These are phyloP conservation scores for Neurospora sp. DNA, from an alignment of 495 filamentous ascomycete species.

Conservation along the genomic window DNA sequence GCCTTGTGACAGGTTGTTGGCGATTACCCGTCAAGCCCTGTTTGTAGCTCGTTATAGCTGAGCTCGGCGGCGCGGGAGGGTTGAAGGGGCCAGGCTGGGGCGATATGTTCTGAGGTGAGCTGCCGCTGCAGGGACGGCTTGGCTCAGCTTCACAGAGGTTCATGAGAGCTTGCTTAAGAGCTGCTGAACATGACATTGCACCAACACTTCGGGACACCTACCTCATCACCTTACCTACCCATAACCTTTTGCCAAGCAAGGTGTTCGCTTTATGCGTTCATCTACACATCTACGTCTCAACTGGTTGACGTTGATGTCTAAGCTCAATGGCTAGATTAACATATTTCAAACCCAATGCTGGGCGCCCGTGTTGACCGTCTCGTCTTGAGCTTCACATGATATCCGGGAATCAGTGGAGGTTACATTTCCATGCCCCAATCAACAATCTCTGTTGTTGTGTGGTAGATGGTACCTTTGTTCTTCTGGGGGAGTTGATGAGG, in stretches of 20 bases:
- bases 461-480: background rate
- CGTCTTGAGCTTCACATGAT: constrained; percentile 35
- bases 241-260: background rate
- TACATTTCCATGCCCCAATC: constrained; percentile 18
- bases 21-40: background rate
- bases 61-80: background rate
- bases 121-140: background rate
- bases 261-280: background rate
- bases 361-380: constrained; percentile 37
- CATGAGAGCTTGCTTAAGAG: background rate
- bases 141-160: background rate
- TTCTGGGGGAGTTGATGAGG: background rate
- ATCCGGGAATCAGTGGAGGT: constrained; percentile 42
- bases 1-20: background rate
- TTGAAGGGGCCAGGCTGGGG: background rate
- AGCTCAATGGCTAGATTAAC: constrained; percentile 32
- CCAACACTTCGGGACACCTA: no score
- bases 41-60: background rate
- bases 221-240: background rate
- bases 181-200: no score
- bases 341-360: constrained; percentile 33
- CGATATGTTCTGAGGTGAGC: background rate
- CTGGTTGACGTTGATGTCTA: constrained; percentile 30
- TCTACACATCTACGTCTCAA: background rate
- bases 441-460: background rate